Evolutionary conservation across 2,329 filamentous ascomycete species (phyloP).

Genomic region (Diaporthe nobilis): DNA sequence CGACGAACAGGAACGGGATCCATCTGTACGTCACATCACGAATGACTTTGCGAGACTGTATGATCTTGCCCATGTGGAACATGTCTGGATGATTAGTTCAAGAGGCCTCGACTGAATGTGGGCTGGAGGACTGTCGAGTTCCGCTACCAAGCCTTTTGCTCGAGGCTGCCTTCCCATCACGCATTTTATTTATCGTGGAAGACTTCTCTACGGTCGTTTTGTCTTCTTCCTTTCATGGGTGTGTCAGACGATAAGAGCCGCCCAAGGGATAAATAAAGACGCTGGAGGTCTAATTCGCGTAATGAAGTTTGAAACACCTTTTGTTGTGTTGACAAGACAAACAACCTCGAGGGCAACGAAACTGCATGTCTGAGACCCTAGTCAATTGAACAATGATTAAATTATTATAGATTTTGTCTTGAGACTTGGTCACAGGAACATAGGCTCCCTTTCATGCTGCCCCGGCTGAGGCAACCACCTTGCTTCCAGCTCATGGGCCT

Average conservation of each 20-base stretch:
- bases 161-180: constrained; percentile 8
- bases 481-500: constrained; percentile 36
- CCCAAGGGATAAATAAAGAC: background rate
- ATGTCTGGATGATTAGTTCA: background rate
- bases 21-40: constrained; percentile 32
- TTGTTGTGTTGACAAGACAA: background rate
- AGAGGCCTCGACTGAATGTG: constrained; percentile 28
- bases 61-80: constrained; percentile 13
- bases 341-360: background rate
- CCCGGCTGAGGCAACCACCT: constrained; percentile 38
- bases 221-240: background rate
- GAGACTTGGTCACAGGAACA: background rate
- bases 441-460: constrained; percentile 3
- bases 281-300: background rate
- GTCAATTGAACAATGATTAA: constrained; percentile 31
- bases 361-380: background rate
- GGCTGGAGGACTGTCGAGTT: background rate
- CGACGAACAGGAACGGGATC: constrained; percentile 34
- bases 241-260: background rate
- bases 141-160: background rate
- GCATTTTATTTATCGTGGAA: constrained; percentile 4
- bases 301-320: constrained; percentile 26
- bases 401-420: constrained; percentile 28
- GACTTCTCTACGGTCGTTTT: background rate
- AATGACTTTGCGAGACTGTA: constrained; percentile 20